Base-by-base conservation (phyloP, 2,329 filamentous ascomycete species). In the Knufia fluminis region DNA sequence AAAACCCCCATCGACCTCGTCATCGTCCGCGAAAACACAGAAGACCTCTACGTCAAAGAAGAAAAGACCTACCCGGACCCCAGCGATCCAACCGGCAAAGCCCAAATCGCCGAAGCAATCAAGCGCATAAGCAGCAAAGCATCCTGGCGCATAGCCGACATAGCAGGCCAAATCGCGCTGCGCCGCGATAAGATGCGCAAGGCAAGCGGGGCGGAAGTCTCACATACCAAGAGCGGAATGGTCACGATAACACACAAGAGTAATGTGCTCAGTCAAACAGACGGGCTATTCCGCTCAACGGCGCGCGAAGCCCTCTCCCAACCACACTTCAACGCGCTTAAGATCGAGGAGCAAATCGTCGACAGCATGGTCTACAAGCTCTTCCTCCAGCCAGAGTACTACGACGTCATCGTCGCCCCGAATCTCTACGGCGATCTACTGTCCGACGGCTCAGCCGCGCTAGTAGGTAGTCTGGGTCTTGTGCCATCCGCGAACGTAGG, bases 351-450 rank as follows among this genome's bases (percentile, higher is more conserved):
- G 76, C 92, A 98, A 74, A 98, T 98, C 60, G 91, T 98, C 55
- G 92, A 98, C 71, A 91, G 85, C 54, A 98, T 98, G 92, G 89
- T 97, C 51, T 97, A 97, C 80, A 97, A 97, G 76, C 85, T 98
- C 50, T 97, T 97, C 82, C 87, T 91, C 54, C 88, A 97, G 71
- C 92, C 92, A 38, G 78, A 84, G 63, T 85, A 84, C 64, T 98
- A 97, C 80, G 92, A 98, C 67, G 91, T 97, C 58, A 94, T 98
- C 60, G 92, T 98, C 41, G 92, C 91, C 7, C 92, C 91, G 46
- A 97, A 97, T 72, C 78, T 98, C 54, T 97, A 98, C 71, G 92
- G 92, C 59, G 92, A 98, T 69, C 92, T 98, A 59, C 77, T 98
- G 33, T 95, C 89, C 1, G 92, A 98, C 68, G 91, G 89, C 57